Conservation (phyloP, 805 yeast species). For the Alloascoidea africana region DNA sequence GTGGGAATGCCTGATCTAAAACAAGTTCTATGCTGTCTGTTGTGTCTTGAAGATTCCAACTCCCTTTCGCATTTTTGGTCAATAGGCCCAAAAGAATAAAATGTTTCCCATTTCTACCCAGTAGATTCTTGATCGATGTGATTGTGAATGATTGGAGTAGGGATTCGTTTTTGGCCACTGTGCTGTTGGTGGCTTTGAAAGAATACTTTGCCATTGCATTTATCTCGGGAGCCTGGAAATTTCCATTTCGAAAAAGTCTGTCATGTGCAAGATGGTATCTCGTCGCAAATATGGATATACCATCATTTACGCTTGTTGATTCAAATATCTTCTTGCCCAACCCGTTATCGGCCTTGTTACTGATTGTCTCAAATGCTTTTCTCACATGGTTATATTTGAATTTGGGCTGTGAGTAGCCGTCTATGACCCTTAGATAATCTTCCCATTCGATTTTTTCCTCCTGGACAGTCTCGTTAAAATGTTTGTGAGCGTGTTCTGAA, state of each 20-base stretch:
- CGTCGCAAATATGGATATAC: conserved; percentile 16
- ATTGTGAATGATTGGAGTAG: conserved; percentile 18
- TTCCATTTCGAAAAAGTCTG: conserved; percentile 59
- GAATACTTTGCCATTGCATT: conserved; percentile 28
- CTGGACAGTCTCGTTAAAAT: background rate
- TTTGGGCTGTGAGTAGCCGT: conserved; percentile 48
- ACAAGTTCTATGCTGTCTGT: conserved; percentile 63
- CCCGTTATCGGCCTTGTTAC: conserved; percentile 9
- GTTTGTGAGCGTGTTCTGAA: background rate
- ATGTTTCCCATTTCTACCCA: conserved; percentile 70
- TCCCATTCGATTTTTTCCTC: conserved; percentile 39
- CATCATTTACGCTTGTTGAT: background rate
- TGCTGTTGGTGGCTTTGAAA: conserved; percentile 16
- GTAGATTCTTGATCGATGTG: conserved; percentile 65
- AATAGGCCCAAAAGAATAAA: conserved; percentile 73
- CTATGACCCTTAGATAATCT: conserved; percentile 53
- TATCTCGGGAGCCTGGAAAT: conserved; percentile 35
- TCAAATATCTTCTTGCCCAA: background rate
- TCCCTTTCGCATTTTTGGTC: conserved; percentile 44
- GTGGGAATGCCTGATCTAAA: conserved; percentile 38
- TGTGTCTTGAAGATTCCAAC: conserved; percentile 69
- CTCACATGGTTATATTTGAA: conserved; percentile 45
- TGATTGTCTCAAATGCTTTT: conserved; percentile 36
- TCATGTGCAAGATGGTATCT: conserved; percentile 55
- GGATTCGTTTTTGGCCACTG: conserved; percentile 3